phyloP scores from a whole-genome alignment of 371 early-diverging fungal species.

The Apophysomyces sp. region DNA sequence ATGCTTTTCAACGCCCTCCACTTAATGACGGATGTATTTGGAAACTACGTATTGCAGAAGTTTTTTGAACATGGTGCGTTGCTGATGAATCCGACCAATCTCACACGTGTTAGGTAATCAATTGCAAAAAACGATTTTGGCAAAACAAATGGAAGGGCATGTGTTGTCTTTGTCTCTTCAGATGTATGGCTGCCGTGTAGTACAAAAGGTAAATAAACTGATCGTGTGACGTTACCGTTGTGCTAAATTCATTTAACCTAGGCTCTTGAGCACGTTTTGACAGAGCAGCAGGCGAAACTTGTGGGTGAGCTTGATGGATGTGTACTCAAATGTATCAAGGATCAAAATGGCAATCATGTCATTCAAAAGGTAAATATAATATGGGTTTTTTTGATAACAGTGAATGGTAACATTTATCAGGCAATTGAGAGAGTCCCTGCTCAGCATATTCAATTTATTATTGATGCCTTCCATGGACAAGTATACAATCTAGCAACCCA shows the following conservation, averaged over 20 bases:
- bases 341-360: constrained; percentile 99
- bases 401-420: not conserved
- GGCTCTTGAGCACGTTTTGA: constrained; percentile 91
- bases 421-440: constrained; percentile 97
- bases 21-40: constrained; percentile 99
- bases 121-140: constrained; percentile 86
- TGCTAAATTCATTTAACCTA: constrained; percentile 3
- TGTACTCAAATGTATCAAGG: constrained; percentile 97
- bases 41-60: constrained; percentile 99
- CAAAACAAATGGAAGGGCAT: constrained; percentile 93
- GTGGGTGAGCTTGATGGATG: constrained; percentile 93
- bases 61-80: constrained; percentile 99
- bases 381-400: not conserved
- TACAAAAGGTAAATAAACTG: constrained; percentile 78
- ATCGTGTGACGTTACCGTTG: not conserved
- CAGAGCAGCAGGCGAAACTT: constrained; percentile 87
- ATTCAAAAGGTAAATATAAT: constrained; percentile 90
- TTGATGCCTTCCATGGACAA: constrained; percentile 97
- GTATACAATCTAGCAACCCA: constrained; percentile 96
- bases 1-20: constrained; percentile 91
- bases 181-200: constrained; percentile 99
- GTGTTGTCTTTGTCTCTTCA: constrained; percentile 94
- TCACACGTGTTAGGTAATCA: too few relatives aligned
- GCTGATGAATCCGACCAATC: too few relatives aligned
- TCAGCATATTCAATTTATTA: constrained; percentile 92